Evolutionary conservation across 768 basidiomycete genomes (phyloP), one percentile per base, ranked within the genome.

Genomic region (Cubamyces lactineus): DNA sequence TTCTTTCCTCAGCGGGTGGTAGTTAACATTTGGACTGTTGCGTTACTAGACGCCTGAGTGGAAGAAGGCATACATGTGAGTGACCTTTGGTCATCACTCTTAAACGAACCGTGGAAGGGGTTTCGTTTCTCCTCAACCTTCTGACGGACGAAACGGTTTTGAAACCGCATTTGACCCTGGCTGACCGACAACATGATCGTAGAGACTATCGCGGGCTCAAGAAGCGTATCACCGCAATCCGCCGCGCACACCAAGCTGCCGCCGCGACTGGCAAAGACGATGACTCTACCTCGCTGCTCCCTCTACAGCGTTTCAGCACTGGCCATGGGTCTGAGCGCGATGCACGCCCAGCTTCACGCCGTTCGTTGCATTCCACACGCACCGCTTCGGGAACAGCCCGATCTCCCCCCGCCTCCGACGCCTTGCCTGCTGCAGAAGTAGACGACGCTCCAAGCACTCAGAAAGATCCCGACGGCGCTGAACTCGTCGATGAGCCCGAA

Each of bases 121-220:
- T n/a, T n/a, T n/a, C n/a, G n/a, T n/a, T n/a, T n/a, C n/a, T n/a
- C n/a, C n/a, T n/a, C n/a, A n/a, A n/a, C n/a, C n/a, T n/a, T n/a
- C n/a, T n/a, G n/a, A n/a, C n/a, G n/a, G n/a, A n/a, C n/a, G n/a
- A n/a, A n/a, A n/a, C n/a, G n/a, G n/a, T n/a, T n/a, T n/a, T n/a
- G n/a, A n/a, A n/a, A n/a, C n/a, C n/a, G n/a, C 13, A 24, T 57
- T 26, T 42, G 34, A 53, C 30, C 28, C 24, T 55, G 21, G 19
- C 23, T 47, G 17, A 17, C 52, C 45, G 19, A 50, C 28, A 45
- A 59, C 17, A 61, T 49, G 26, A 57, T 16, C 21, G 23, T 65
- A 92, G 91, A 70, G 84, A 92, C 71, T 93, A 92, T 68, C 81
- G 82, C 2, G 83, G 80, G 9, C 82, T 93, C 16, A 92, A 92